Evolutionary conservation across 495 filamentous ascomycete genomes (phyloP).

Genomic region (Diplogelasinospora grovesii): DNA sequence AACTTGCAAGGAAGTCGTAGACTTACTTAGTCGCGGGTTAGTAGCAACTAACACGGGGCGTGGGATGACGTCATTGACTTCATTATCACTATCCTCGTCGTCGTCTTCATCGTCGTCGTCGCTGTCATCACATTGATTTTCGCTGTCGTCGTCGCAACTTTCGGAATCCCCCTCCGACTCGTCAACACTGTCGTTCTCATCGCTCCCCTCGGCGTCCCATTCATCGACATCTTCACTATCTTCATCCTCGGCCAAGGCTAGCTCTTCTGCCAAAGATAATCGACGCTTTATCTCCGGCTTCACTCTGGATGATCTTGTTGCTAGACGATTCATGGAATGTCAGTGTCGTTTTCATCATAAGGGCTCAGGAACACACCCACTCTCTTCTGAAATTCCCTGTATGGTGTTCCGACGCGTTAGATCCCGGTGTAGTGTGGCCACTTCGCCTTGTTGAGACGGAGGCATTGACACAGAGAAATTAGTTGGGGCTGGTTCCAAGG

Average conservation of each 20-base stretch:
- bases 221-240: conserved; percentile 2
- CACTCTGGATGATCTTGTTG: not conserved
- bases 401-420: conserved; percentile 9
- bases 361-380: not conserved
- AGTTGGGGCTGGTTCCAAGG: not conserved
- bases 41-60: too few relatives aligned
- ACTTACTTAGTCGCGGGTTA: too few relatives aligned
- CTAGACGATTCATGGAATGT: not conserved
- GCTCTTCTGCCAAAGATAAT: conserved; percentile 12
- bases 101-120: not conserved
- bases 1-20: too few relatives aligned
- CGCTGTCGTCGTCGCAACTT: conserved; percentile 1
- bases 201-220: not conserved
- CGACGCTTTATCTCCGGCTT: conserved; percentile 5
- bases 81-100: not conserved
- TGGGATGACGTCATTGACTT: too few relatives aligned
- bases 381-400: conserved; percentile 1
- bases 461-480: not conserved
- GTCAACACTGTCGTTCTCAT: not conserved
- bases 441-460: not conserved
- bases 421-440: not conserved
- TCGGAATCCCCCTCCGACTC: not conserved
- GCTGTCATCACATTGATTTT: not conserved
- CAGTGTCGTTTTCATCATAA: not conserved
- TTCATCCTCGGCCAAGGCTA: conserved; percentile 5